Conservation (phyloP, 345 rosid genomes). For the Nephelium lappaceum region DNA sequence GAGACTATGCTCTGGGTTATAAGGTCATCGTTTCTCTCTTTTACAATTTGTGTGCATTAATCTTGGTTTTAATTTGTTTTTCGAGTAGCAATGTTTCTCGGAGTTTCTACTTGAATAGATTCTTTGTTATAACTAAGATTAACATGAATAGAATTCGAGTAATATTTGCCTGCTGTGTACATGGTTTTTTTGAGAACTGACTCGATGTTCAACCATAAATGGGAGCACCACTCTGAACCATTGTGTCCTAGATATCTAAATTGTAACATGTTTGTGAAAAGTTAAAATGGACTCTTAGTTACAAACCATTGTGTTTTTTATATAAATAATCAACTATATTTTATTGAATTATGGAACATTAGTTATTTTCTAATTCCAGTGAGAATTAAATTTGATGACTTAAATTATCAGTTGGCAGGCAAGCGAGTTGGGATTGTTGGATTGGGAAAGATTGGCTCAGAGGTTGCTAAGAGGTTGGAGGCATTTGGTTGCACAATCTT, state of each 20-base stretch:
- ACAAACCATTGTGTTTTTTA: no score
- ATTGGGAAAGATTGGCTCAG: constrained; percentile 46
- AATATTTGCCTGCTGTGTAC: no score
- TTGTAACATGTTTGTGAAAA: not conserved
- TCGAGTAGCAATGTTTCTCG: no score
- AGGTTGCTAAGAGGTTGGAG: constrained; percentile 44
- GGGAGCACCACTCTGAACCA: not conserved
- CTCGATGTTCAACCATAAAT: no score
- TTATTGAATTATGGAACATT: no score
- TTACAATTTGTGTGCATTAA: not conserved
- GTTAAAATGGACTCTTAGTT: no score
- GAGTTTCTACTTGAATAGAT: not conserved
- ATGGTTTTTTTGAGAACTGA: not conserved
- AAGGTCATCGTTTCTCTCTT: constrained; percentile 39
- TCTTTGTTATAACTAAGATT: not conserved
- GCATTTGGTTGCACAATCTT: constrained; percentile 42
- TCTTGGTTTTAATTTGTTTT: not conserved
- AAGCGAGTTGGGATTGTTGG: constrained; percentile 57
- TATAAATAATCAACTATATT: no score
- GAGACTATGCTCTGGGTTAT: constrained; percentile 42
- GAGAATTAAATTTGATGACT: not conserved
- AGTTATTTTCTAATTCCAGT: not conserved
- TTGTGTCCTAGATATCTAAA: not conserved
- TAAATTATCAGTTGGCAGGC: constrained; percentile 40
- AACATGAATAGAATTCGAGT: no score